Percentiles rank a stretch among this genome's conserved stretches.
phyloP scores from a whole-genome alignment of 179 eudicot genomes.

The Nepenthes alata region DNA sequence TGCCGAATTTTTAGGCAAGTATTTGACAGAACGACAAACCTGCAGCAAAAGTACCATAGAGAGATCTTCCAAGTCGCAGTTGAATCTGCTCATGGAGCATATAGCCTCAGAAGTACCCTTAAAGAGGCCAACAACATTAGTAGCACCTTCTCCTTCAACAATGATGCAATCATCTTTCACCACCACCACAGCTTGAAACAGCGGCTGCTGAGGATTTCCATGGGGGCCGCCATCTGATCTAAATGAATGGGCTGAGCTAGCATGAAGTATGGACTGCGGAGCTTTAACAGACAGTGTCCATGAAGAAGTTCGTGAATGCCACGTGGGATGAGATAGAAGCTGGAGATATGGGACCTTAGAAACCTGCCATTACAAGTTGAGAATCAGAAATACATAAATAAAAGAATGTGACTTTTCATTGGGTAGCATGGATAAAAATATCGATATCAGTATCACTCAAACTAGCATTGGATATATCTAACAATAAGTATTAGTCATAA shows the following conservation, averaged over 20 bases:
- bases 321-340: constrained; percentile 75
- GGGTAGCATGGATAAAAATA: too few relatives aligned
- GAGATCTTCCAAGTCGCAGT: constrained; percentile 70
- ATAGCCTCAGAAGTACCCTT: constrained; percentile 36
- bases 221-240: constrained; percentile 23
- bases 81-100: constrained; percentile 36
- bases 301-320: constrained; percentile 86
- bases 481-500: too few relatives aligned
- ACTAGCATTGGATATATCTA: too few relatives aligned
- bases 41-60: constrained; percentile 73
- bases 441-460: too few relatives aligned
- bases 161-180: constrained; percentile 77
- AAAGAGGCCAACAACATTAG: constrained; percentile 65
- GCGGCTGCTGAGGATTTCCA: constrained; percentile 26
- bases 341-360: constrained; percentile 59
- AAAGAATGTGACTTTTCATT: background rate
- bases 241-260: constrained; percentile 23
- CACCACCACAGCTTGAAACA: constrained; percentile 65
- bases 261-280: constrained; percentile 50
- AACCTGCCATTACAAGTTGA: constrained; percentile 29
- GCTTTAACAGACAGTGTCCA: constrained; percentile 67
- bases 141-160: constrained; percentile 81
- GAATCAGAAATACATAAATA: background rate
- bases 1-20: background rate
- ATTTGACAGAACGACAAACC: constrained; percentile 27